Evolutionary conservation across 2,329 filamentous ascomycete species (phyloP), one percentile per base, ranked within the genome.

Genomic region (Apiospora pterosperma): DNA sequence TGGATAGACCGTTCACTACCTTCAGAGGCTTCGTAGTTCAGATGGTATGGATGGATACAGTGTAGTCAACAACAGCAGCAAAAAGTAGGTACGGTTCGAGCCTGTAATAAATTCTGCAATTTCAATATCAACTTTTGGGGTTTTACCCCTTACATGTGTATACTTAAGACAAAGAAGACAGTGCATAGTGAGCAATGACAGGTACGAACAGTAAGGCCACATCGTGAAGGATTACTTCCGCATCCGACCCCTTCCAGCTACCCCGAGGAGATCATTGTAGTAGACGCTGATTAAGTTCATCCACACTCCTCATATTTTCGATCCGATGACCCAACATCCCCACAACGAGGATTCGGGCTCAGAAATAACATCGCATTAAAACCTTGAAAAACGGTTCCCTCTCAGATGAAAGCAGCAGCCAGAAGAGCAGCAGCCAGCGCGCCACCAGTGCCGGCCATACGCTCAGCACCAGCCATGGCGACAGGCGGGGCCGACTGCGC

Each of bases 321-420:
- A 25, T 5, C 16, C 5, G 5, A 16, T 6, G 16, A 25, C 3
- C 42, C 21, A 16, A 12, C 16, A 16, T 19, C 5, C 23, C 23
- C 23, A 6, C 23, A 48, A 28, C 14, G 16, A 16, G 23, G 5
- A 28, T 14, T 16, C 12, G 21, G 7, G 7, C 23, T 48, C 42
- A 7, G 23, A 8, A 16, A 3, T 2, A n/a, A 25, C 1, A 14
- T 1, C 7, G 14, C 23, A 5, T 5, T 6, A 59, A 36, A 14
- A 21, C 52, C 12, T 11, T 8, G 36, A 28, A 41, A 19, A 7
- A n/a, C 4, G 28, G 5, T 60, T 16, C 5, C 12, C 11, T n/a
- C 36, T 48, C 61, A 65, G 34, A 65, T 65, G 7, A 63, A 2
- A 8, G 36, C 59, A 14, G 58, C 55, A 23, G 42, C 59, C 19